Percentiles rank a stretch among this genome's conserved stretches.
phyloP scores from a whole-genome alignment of 768 basidiomycete species.

The Tricholoma terreum region DNA sequence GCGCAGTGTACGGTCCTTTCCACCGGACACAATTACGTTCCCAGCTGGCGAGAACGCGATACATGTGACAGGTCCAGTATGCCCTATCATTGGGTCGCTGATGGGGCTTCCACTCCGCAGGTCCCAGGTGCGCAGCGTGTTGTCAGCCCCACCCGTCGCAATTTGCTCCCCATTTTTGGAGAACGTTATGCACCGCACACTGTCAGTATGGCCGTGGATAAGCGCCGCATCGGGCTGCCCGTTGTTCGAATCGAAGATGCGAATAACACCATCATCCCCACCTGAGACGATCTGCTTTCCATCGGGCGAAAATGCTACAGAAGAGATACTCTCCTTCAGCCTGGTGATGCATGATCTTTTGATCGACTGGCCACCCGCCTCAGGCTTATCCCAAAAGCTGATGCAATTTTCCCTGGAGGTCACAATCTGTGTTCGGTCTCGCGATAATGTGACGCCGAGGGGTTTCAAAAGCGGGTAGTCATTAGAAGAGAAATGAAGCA shows the following conservation, averaged over 20 bases:
- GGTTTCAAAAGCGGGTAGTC: not conserved
- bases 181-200: not conserved
- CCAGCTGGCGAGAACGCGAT: not conserved
- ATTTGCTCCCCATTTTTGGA: not conserved
- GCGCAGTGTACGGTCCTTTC: not conserved
- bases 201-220: not conserved
- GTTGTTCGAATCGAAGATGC: not conserved
- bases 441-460: not conserved
- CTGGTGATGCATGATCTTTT: too few species aligned
- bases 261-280: not conserved
- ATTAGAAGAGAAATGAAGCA: too few species aligned
- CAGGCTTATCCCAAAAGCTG: too few species aligned
- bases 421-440: not conserved
- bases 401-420: not conserved
- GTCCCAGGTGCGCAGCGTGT: not conserved
- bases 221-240: not conserved
- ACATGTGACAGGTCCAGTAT: not conserved
- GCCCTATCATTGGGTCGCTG: not conserved
- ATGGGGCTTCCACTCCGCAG: not conserved
- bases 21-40: not conserved
- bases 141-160: not conserved
- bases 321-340: not conserved
- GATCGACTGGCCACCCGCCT: too few species aligned
- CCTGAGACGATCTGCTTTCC: not conserved
- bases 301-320: not conserved